phyloP scores from a whole-genome alignment of 2,329 filamentous ascomycete species.

The Fusarium pilosicola region DNA sequence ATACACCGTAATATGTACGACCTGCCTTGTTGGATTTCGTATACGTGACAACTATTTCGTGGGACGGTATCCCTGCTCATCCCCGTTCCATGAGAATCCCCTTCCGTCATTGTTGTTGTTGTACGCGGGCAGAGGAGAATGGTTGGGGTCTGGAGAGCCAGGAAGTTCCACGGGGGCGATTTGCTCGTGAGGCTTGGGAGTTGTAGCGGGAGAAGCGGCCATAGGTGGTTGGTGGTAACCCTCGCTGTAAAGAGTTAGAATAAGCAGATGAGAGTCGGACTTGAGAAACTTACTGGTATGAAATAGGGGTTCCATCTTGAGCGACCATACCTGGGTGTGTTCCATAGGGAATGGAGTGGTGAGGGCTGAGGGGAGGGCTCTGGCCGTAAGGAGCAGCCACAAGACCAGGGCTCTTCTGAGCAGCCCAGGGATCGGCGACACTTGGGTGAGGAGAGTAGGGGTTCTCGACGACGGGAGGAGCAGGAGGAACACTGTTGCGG shows the following conservation, averaged over 20 bases:
- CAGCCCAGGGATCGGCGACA: constrained; percentile 31
- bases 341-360: constrained; percentile 35
- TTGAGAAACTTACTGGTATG: constrained; percentile 44
- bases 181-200: constrained; percentile 35
- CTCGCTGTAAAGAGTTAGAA: constrained; percentile 20
- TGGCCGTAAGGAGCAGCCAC: constrained; percentile 47
- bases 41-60: constrained; percentile 19
- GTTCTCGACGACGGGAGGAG: constrained; percentile 28
- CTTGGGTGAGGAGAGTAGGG: constrained; percentile 31
- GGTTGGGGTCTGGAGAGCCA: constrained; percentile 43
- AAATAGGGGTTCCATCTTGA: constrained; percentile 35
- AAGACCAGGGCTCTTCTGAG: constrained; percentile 32
- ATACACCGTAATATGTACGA: constrained; percentile 11
- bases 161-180: constrained; percentile 50
- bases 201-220: constrained; percentile 20
- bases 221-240: constrained; percentile 23
- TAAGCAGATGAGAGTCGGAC: not conserved
- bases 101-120: constrained; percentile 23
- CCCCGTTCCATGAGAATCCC: constrained; percentile 47
- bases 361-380: constrained; percentile 49
- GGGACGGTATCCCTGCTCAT: constrained; percentile 44
- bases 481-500: constrained; percentile 18
- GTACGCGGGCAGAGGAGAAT: constrained; percentile 51
- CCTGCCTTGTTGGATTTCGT: not conserved
- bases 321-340: constrained; percentile 33